These are phyloP conservation scores for Bryoerythrophyllum caledonicum DNA, from an alignment of 225 moss, liverwort and hornwort genomes.

Conservation along the genomic window DNA sequence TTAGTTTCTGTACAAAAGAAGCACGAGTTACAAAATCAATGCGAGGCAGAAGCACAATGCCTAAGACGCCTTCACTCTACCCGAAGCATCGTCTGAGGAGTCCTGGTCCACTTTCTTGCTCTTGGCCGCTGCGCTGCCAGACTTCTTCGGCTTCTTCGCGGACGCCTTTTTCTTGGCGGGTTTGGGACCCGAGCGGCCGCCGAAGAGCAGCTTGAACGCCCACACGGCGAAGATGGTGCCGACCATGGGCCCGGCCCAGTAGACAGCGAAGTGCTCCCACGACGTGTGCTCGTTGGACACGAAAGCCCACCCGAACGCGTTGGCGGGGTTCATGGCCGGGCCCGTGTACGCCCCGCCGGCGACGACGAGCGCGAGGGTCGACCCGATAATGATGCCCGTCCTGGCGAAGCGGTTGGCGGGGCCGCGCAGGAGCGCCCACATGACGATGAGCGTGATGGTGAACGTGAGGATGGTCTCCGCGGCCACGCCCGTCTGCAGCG, in stretches of 20 bases:
- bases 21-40: not conserved
- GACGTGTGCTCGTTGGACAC: conserved; percentile 46
- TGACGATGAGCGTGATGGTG: conserved; percentile 62
- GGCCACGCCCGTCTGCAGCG: conserved; percentile 51
- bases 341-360: conserved; percentile 64
- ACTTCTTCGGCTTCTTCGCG: conserved; percentile 15
- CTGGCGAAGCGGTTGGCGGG: conserved; percentile 58
- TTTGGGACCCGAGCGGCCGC: conserved; percentile 20
- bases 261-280: conserved; percentile 70
- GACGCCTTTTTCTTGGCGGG: conserved; percentile 16
- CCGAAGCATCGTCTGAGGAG: conserved; percentile 16
- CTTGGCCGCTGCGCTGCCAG: conserved; percentile 17
- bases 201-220: conserved; percentile 47
- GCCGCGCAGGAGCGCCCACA: conserved; percentile 61
- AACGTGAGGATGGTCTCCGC: conserved; percentile 66
- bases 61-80: conserved; percentile 55
- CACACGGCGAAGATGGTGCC: conserved; percentile 59
- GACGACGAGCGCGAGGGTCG: conserved; percentile 53
- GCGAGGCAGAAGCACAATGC: not conserved
- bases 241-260: conserved; percentile 71
- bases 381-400: conserved; percentile 58
- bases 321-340: conserved; percentile 83
- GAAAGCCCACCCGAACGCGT: conserved; percentile 85
- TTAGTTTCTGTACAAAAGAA: conserved; percentile 10
- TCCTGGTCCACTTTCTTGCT: conserved; percentile 25